A percentile compares a stretch with the other conserved stretches of the same genome.
Conservation (phyloP, 768 basidiomycete species). For the Suillus luteus region DNA sequence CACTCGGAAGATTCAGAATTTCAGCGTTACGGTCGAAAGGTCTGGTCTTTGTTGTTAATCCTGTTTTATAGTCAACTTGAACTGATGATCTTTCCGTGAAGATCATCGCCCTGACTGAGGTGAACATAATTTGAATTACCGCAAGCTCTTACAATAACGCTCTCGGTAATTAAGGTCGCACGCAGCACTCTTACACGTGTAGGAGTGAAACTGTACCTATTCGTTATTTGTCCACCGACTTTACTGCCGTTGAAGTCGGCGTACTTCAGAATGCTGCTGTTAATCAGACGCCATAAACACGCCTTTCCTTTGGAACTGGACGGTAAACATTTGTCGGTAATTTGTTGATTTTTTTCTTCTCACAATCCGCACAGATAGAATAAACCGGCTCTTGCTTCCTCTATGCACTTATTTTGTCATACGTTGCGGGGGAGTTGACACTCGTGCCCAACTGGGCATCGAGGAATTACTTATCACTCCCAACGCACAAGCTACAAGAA, state of each 20-base stretch:
- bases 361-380: slow-evolving; percentile 28
- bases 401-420: slow-evolving; percentile 34
- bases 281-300: slow-evolving; percentile 39
- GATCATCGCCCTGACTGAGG: slow-evolving; percentile 56
- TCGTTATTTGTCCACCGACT: slow-evolving; percentile 45
- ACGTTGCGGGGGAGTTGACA: slow-evolving; percentile 27
- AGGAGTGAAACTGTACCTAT: slow-evolving; percentile 46
- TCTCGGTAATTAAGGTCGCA: slow-evolving; percentile 39
- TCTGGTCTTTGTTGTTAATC: not conserved
- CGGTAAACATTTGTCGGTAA: slow-evolving; percentile 21
- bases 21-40: slow-evolving; percentile 31
- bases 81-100: slow-evolving; percentile 21
- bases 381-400: slow-evolving; percentile 36
- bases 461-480: slow-evolving; percentile 30
- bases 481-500: slow-evolving; percentile 1
- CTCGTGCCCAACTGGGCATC: slow-evolving; percentile 37
- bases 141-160: not conserved
- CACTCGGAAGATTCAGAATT: slow-evolving; percentile 25
- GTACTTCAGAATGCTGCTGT: slow-evolving; percentile 50
- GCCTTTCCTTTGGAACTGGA: slow-evolving; percentile 29
- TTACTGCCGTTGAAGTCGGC: slow-evolving; percentile 45
- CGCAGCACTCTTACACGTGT: slow-evolving; percentile 45
- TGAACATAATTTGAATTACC: slow-evolving; percentile 31
- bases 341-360: slow-evolving; percentile 6
- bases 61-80: slow-evolving; percentile 11